Base-by-base conservation (phyloP, 257 asterid genomes). In the Jacaranda mimosifolia region DNA sequence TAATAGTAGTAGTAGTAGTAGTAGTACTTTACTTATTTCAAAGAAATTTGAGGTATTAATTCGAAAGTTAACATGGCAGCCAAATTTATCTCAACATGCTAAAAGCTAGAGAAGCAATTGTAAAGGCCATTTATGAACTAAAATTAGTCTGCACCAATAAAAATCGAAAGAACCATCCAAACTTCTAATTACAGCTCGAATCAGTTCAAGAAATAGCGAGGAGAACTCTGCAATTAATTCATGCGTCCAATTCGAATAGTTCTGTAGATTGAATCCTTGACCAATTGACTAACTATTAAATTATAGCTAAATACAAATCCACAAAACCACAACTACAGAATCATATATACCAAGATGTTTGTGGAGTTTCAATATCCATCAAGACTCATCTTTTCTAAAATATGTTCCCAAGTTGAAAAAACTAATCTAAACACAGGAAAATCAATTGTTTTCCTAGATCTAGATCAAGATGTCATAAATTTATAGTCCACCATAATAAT, bases 381-480 rank as follows among this genome's bases (percentile, higher is more conserved):
- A 21, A 36, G n/a, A 74, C 51, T 65, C 36, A 3, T 79, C 48
- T 13, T 67, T 4, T 19, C 26, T 12, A 7, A 49, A 64, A 51
- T n/a, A 51, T 64, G 32, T 48, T 15, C 4, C 32, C 36, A 21
- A 21, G 45, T 45, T 57, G 43, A 57, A 45, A 63, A 57, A 38
- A 53, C 32, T 60, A 46, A 36, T 55, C 13, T 6, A 35, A 6
- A 74, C 51, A 39, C 70, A 70, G 35, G 38, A 76, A 68, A 8
- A 9, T 53, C 46, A 57, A 62, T 67, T 74, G 10, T 57, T 43
- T 60, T 52, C 56, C 11, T 21, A 53, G 17, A n/a, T n/a, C n/a
- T n/a, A n/a, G n/a, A n/a, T n/a, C n/a, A n/a, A n/a, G n/a, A 32
- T 65, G 80, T 75, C 43, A 32, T 4, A 64, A 64, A 63, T 56